Conservation (phyloP, 768 basidiomycete genomes). For the Leccinum rimulosum region DNA sequence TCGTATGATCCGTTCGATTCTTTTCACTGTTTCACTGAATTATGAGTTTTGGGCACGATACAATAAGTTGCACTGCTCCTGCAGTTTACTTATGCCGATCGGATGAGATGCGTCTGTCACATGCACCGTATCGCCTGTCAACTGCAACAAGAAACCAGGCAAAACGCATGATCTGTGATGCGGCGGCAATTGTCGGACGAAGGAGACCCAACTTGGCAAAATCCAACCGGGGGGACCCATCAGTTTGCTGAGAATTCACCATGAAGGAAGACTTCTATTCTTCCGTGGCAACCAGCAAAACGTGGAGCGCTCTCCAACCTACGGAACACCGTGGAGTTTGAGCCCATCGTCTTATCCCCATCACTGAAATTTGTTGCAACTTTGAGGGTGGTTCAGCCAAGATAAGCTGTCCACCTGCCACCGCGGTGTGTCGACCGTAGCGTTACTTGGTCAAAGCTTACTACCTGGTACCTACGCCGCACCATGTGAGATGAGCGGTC, state of each 20-base stretch:
- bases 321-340: conserved; percentile 26
- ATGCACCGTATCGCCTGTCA: conserved; percentile 12
- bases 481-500: conserved; percentile 20
- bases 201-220: conserved; percentile 10
- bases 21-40: conserved; percentile 27
- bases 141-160: conserved; percentile 2
- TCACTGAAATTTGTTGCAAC: background rate
- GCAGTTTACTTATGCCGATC: background rate
- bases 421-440: conserved; percentile 23
- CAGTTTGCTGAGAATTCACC: conserved; percentile 20
- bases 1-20: conserved; percentile 23
- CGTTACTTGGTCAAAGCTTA: conserved; percentile 7
- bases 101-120: conserved; percentile 12
- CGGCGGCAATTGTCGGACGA: conserved; percentile 20
- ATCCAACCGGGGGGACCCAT: conserved; percentile 11
- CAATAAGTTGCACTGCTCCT: background rate
- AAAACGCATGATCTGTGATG: conserved; percentile 4
- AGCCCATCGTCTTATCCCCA: conserved; percentile 21
- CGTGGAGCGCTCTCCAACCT: conserved; percentile 20
- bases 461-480: conserved; percentile 17
- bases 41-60: conserved; percentile 19
- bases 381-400: background rate
- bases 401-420: conserved; percentile 1
- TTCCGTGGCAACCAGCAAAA: conserved; percentile 32
- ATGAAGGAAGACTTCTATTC: conserved; percentile 33